Evolutionary conservation across 805 yeast species (phyloP), one percentile per base, ranked within the genome.

Genomic region (Wickerhamiella parazyma): DNA sequence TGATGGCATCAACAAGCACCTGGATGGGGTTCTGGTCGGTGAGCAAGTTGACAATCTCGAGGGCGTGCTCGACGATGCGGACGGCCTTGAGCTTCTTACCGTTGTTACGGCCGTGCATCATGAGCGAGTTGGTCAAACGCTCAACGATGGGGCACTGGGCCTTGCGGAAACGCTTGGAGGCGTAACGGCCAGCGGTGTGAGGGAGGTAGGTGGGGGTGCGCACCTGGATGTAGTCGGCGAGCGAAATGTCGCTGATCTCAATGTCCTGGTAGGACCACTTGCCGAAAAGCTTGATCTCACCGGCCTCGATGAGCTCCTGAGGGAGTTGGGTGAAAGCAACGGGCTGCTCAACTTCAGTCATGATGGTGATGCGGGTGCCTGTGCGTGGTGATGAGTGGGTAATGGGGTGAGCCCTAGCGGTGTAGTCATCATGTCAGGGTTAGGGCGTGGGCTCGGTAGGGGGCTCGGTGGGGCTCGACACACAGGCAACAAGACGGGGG

Each of bases 21-120:
- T 91, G 99, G 71, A 91, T 71, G 68, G 99, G 99, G 94, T 91
- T 91, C 73, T 80, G 93, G 72, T 89, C 99, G 62, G 98, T 86
- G 68, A 93, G 79, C 59, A 91, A 87, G 78, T 80, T 69, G 72
- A 91, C 79, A 78, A 91, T 91, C 73, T 91, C 99, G 68, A 91
- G 75, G 62, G 99, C 89, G 80, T 91, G 98, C 79, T 93, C 84
- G 71, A 91, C 86, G 70, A 91, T 91, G 82, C 97, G 87, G 62
- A 91, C 97, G 63, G 99, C 98, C 83, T 89, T 87, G 72, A 93
- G 84, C 78, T 91, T 91, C 81, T 91, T 91, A 80, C 99, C 99
- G 82, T 93, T 91, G 93, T 91, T 91, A 79, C 97, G 89, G 78
- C 99, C 99, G 82, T 91, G 87, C 98, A 91, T 91, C 98, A 91